Evolutionary conservation across 2,329 filamentous ascomycete species (phyloP), one percentile per base, ranked within the genome.

Genomic region (Epichloe baconii): DNA sequence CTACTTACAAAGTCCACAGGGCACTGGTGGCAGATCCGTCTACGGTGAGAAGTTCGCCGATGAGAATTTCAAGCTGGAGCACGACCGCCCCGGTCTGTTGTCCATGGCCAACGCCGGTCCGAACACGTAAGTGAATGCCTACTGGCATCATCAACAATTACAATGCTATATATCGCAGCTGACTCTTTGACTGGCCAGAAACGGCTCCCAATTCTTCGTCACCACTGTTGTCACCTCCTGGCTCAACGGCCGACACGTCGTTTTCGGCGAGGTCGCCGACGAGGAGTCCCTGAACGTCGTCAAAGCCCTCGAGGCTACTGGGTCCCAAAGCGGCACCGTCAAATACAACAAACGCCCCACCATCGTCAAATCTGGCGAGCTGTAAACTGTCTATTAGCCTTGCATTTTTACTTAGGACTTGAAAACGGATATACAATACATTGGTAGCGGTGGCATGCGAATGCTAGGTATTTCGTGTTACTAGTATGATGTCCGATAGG

Each of bases 161-260:
- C 26, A 8, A n/a, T 34, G 43, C 26, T 44, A 10, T 15, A 44
- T 4, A 44, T 8, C 19, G 43, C 7, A n/a, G 14, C 42, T 44
- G 21, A 44, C 42, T 14, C 15, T 31, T 14, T 46, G 21, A 26
- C 42, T 40, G 4, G 11, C 3, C 15, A 95, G 93, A 70, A 98
- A 98, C 74, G 93, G 93, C 63, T 95, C 88, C 48, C 91, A 97
- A 72, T 97, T 97, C 79, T 97, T 97, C 78, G 75, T 97, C 67
- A 97, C 91, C 63, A 97, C 91, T 52, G 88, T 95, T 48, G 78
- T 83, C 54, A 97, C 93, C 54, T 83, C 83, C 51, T 95, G 95
- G 78, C 77, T 93, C 60, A 79, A 93, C 68, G 80, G 80, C 65
- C 85, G 85, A 69, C 87, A 93, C 77, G 85, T 89, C 70, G 86